A percentile compares a stretch with the other conserved stretches of the same genome.
Evolutionary conservation across 805 yeast genomes (phyloP).

Genomic region (Tetrapisispora arboricola): DNA sequence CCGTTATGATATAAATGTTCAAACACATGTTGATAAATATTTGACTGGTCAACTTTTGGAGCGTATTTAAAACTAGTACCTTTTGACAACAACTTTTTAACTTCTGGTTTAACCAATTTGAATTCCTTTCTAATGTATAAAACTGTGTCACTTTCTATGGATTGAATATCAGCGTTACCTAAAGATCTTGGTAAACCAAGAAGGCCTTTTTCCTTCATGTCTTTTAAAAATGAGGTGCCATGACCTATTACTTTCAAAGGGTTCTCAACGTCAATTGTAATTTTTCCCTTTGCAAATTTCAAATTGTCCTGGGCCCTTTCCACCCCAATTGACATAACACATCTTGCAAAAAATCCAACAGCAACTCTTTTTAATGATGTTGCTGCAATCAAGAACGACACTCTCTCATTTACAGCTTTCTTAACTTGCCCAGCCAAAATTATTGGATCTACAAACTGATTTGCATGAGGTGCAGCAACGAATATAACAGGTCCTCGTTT

Average conservation of each 20-base stretch:
- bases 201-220: slow-evolving; percentile 56
- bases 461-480: slow-evolving; percentile 97
- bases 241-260: slow-evolving; percentile 48
- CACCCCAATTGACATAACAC: slow-evolving; percentile 82
- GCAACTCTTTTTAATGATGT: slow-evolving; percentile 53
- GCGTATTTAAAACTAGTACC: slow-evolving; percentile 65
- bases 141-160: slow-evolving; percentile 63
- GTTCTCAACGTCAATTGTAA: slow-evolving; percentile 39
- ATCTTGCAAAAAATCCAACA: slow-evolving; percentile 67
- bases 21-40: slow-evolving; percentile 76
- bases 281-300: slow-evolving; percentile 53
- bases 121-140: slow-evolving; percentile 62
- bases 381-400: slow-evolving; percentile 79
- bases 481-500: slow-evolving; percentile 75
- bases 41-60: slow-evolving; percentile 73
- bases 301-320: slow-evolving; percentile 85
- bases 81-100: slow-evolving; percentile 32
- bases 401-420: slow-evolving; percentile 52
- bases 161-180: slow-evolving; percentile 64
- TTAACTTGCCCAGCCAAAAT: slow-evolving; percentile 75
- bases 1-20: slow-evolving; percentile 70
- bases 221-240: slow-evolving; percentile 53
- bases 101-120: slow-evolving; percentile 37
- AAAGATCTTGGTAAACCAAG: slow-evolving; percentile 66
- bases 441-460: slow-evolving; percentile 74